Conservation (phyloP, 352 stramenopile genomes). For the Phytophthora citrophthora region DNA sequence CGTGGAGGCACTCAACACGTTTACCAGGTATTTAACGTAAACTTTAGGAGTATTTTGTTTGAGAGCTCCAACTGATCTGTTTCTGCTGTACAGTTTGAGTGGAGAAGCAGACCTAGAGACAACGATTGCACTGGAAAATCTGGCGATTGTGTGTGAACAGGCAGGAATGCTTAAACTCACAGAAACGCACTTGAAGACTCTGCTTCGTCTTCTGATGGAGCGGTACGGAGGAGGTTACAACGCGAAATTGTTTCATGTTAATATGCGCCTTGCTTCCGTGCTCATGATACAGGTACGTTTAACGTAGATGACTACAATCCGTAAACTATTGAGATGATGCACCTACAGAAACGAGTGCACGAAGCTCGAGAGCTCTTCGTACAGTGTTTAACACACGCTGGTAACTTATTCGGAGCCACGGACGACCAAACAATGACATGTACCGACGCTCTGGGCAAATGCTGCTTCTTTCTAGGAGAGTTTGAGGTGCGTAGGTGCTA, state of each 20-base stretch:
- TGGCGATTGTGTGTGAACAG: slow-evolving; percentile 40
- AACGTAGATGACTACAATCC: not conserved
- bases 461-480: slow-evolving; percentile 58
- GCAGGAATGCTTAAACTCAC: slow-evolving; percentile 13
- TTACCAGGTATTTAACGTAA: slow-evolving; percentile 32
- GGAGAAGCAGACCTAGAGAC: slow-evolving; percentile 43
- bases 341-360: slow-evolving; percentile 43
- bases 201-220: slow-evolving; percentile 24
- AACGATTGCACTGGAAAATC: slow-evolving; percentile 53
- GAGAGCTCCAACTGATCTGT: not conserved
- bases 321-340: not conserved
- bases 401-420: slow-evolving; percentile 29
- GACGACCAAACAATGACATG: slow-evolving; percentile 37
- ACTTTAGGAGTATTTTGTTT: not conserved
- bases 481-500: slow-evolving; percentile 43
- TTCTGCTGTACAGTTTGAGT: slow-evolving; percentile 29
- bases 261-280: slow-evolving; percentile 36
- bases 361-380: slow-evolving; percentile 45
- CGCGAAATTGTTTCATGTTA: slow-evolving; percentile 50
- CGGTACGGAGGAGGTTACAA: slow-evolving; percentile 63
- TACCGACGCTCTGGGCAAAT: slow-evolving; percentile 57
- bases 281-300: slow-evolving; percentile 50
- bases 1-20: slow-evolving; percentile 31
- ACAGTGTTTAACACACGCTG: slow-evolving; percentile 38
- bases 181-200: slow-evolving; percentile 31